Evolutionary conservation across 441 rosid genomes (phyloP).

Genomic region (Adansonia rubrostipa): DNA sequence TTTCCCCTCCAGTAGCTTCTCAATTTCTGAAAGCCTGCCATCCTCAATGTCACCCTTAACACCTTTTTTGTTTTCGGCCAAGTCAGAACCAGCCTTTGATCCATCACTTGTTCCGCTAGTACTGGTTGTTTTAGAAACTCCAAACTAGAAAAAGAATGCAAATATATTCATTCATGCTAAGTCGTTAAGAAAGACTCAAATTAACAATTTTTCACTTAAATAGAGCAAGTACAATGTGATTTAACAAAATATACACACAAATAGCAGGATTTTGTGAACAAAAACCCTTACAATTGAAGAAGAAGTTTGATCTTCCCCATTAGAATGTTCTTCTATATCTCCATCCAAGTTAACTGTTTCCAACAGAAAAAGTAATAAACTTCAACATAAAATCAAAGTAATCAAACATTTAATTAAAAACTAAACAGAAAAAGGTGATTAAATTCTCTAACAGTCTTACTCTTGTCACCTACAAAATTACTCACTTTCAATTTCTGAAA

Average conservation of each 20-base stretch:
- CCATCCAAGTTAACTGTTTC: conserved; percentile 36
- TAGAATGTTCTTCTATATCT: conserved; percentile 37
- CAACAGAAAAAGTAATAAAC: conserved; percentile 2
- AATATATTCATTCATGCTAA: neutral
- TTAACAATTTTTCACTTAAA: neutral
- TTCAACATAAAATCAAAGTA: neutral
- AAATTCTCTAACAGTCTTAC: too few relatives aligned
- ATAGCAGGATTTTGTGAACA: too few relatives aligned
- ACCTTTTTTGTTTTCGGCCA: conserved; percentile 38
- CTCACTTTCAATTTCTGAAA: neutral
- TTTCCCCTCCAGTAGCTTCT: conserved; percentile 65
- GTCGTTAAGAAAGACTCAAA: conserved; percentile 13
- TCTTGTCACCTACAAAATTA: too few relatives aligned
- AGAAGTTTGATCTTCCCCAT: conserved; percentile 29
- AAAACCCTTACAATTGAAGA: conserved; percentile 17
- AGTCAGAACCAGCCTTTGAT: conserved; percentile 33
- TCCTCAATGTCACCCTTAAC: conserved; percentile 33
- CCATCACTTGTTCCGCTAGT: conserved; percentile 38
- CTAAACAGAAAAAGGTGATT: too few relatives aligned
- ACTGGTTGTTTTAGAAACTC: conserved; percentile 37
- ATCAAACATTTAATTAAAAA: neutral
- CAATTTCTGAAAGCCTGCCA: conserved; percentile 61
- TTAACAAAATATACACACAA: too few relatives aligned
- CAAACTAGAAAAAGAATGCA: conserved; percentile 25
- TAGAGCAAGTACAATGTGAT: neutral